Evolutionary conservation across 2,329 filamentous ascomycete genomes (phyloP), one percentile per base, ranked within the genome.

Genomic region (Fusarium algeriense): DNA sequence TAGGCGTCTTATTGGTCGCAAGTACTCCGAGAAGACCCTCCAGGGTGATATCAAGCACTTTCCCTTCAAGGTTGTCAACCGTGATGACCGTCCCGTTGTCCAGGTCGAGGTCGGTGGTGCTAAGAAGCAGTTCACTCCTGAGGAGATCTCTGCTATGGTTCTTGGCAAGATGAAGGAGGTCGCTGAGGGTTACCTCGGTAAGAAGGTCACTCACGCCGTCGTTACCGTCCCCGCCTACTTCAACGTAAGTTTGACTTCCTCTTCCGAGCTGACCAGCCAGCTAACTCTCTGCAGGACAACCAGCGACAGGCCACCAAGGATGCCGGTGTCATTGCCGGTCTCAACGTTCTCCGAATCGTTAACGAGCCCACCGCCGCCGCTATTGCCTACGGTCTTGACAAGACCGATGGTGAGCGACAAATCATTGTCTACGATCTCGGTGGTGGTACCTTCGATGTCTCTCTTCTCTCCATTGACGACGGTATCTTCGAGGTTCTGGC

Each of bases 241-340:
- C 93, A 97, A 97, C 86, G 81, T 82, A 71, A 78, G 81, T 79
- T 28, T 38, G 4, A 45, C 12, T 14, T n/a, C 26, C 19, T 12
- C 17, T 15, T 19, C 20, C 15, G 11, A 20, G 13, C 28, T 23
- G 8, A 14, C 5, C 14, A 41, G 53, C 9, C 17, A 50, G 54
- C 72, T 81, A 70, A 81, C 71, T 59, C 19, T 23, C 34, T 30
- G 23, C 67, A 82, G 81, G 95, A 97, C 87, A 95, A 94, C 85
- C 95, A 98, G 88, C 90, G 95, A 85, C 94, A 97, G 85, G 94
- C 95, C 69, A 97, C 94, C 84, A 97, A 97, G 90, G 94, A 97
- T 81, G 95, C 95, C 77, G 95, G 94, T 82, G 88, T 87, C 73
- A 97, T 98, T 80, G 94, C 95, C 79, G 95, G 95, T 81, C 90